Base-by-base conservation (phyloP, 2,329 filamentous ascomycete genomes). In the Talaromyces sp. region DNA sequence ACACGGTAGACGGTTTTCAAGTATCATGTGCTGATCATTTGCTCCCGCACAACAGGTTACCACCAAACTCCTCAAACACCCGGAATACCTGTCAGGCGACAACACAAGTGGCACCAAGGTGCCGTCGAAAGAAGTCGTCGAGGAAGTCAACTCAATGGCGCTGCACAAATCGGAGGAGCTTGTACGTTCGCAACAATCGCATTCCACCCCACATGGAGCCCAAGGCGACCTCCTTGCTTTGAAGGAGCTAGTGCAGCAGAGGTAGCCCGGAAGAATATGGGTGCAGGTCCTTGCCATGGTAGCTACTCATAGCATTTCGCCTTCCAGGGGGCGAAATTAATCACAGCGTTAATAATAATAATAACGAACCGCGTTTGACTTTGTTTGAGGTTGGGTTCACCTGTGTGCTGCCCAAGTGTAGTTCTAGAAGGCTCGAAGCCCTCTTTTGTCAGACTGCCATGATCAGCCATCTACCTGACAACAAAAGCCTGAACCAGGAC, bases 221-320 rank as follows among this genome's bases (percentile, higher is more conserved):
- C 71, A 74, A 64, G 70, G 72, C 49, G 77, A 78, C 63, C 64
- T 80, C 5, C 73, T 75, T 62, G 75, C 77, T 19, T 74, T 74
- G 26, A 73, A 77, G 64, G 74, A 75, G 58, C 64, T 80, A 58
- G 66, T 80, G 57, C 69, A 72, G 68, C 69, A 66, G 53, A 62
- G 26, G 32, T 59, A 62, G 46, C n/a, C 17, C 11, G 27, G 26
- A 52, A 29, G 17, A 11, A 19, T 52, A 29, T 52, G 24, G 49
- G 24, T 29, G 14, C 9, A 52, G 13, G 26, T 10, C n/a, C 41
- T 43, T 43, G 41, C 19, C 21, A 21, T 46, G 19, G 43, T 21
- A 24, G 9, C n/a, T 46, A 46, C 11, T 24, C 21, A 24, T 46
- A 38, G 17, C 35, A 38, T n/a, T n/a, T 38, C 35, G 35, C 17